phyloP scores from a whole-genome alignment of 805 yeast genomes.

The Phaffomyces thermotolerans region DNA sequence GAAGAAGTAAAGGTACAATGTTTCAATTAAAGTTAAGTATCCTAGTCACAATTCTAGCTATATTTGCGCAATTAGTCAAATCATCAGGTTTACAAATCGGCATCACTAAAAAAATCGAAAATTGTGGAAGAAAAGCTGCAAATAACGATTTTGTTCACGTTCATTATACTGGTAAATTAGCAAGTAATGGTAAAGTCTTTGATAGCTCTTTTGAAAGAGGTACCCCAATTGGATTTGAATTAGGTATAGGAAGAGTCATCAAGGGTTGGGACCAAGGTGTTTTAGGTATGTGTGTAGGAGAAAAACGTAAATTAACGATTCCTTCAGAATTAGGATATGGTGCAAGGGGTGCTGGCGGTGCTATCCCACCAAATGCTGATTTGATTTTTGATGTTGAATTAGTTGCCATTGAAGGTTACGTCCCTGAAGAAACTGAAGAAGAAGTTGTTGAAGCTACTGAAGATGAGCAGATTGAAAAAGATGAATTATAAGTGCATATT shows the following conservation, averaged over 20 bases:
- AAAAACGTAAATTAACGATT: conserved; percentile 68
- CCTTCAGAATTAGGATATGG: conserved; percentile 82
- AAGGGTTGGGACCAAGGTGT: conserved; percentile 90
- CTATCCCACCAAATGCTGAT: conserved; percentile 73
- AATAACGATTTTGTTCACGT: conserved; percentile 65
- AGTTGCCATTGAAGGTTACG: conserved; percentile 41
- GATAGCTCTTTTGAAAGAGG: conserved; percentile 66
- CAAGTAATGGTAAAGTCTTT: conserved; percentile 57
- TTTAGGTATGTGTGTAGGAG: conserved; percentile 74
- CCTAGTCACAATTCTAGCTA: not conserved
- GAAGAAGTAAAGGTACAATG: not conserved
- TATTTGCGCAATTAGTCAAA: not conserved
- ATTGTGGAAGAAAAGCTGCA: conserved; percentile 51
- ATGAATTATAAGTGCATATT: not conserved
- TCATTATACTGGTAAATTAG: conserved; percentile 70
- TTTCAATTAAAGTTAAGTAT: conserved; percentile 2
- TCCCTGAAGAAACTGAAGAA: not conserved
- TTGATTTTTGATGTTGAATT: conserved; percentile 62
- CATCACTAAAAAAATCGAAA: conserved; percentile 18
- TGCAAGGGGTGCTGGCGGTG: conserved; percentile 62
- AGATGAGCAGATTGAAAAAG: not conserved
- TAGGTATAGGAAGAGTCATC: conserved; percentile 79
- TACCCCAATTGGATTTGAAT: conserved; percentile 58
- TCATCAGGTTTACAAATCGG: conserved; percentile 8
- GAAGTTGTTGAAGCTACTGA: conserved; percentile 3